Base-by-base conservation (phyloP, 208 protist species). In the Leishmania aethiopica region DNA sequence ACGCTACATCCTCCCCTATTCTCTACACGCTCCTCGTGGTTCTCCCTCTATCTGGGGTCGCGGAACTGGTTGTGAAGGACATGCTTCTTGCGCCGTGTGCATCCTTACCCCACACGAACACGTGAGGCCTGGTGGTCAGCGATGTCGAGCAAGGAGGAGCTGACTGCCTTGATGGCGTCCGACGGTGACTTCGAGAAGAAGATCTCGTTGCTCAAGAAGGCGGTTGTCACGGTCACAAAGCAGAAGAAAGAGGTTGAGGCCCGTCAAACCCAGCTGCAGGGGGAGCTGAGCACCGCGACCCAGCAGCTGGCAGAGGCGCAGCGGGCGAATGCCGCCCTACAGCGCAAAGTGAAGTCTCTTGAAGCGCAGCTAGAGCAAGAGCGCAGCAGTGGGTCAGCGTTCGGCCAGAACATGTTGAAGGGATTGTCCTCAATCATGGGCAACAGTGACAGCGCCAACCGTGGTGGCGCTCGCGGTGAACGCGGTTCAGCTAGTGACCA, bases 141-240 rank as follows among this genome's bases (percentile, higher is more conserved):
- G 19, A 85, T 86, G 75, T 74, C 49, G 5, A 80, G 73, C 49
- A 81, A 87, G 55, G 77, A 73, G 57, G 92, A 96, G 64, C 72
- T 96, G 37, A 89, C 90, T 28, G 92, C 89, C 49, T 81, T 97
- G 51, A 96, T 96, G 92, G 88, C 91, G 2, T 92, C 89, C 17
- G 86, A 92, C 64, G 92, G 92, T 25, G 91, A 95, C 62, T 82
- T 82, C 55, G 87, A 95, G 75, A 90, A 94, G 75, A 97, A 96
- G 81, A 95, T 96, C 75, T 91, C 91, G 35, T 78, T 96, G 35
- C 83, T 97, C 3, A 96, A 96, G 82, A 96, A 92, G 77, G 93
- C 93, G 8, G 92, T 96, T 45, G 91, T 96, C 15, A 89, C 78
- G 25, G 90, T 95, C 28, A 96, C 95, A n/a, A 90, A 91, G 70